Evolutionary conservation across 208 protist genomes (phyloP).

Genomic region (Trichomonas vaginalis): DNA sequence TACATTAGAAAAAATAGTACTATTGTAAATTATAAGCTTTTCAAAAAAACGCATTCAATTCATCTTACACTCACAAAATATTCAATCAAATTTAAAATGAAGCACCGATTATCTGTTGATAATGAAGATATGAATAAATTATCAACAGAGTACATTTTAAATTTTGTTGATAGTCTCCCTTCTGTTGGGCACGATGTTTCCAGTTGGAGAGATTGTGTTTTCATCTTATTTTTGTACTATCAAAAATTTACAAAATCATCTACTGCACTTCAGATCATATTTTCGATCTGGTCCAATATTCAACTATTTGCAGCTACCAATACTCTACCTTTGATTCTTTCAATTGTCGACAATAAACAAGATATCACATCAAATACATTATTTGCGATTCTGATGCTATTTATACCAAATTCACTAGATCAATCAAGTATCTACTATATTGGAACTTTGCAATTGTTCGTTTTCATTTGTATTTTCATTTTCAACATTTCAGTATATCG

Average conservation of each 20-base stretch:
- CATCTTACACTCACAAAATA: too few species aligned
- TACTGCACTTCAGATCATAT: background rate
- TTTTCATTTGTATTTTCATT: background rate
- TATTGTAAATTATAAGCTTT: too few species aligned
- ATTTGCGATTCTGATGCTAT: background rate
- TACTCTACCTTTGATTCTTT: background rate
- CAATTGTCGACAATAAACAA: background rate
- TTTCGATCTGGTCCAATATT: background rate
- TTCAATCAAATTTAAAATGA: too few species aligned
- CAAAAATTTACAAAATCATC: background rate
- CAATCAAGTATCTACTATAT: background rate
- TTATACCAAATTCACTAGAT: background rate
- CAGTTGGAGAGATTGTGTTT: background rate
- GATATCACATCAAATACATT: background rate
- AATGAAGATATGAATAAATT: background rate
- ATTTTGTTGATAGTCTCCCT: background rate
- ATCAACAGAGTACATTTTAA: background rate
- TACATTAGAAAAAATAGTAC: too few species aligned
- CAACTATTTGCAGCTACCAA: background rate
- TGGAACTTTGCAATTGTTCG: background rate
- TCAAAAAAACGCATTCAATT: too few species aligned
- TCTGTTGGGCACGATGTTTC: background rate
- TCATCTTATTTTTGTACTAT: background rate
- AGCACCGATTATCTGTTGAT: background rate
- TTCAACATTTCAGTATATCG: background rate